These are phyloP conservation scores for Solanum arcanum DNA, from an alignment of 257 asterid species.

Conservation along the genomic window DNA sequence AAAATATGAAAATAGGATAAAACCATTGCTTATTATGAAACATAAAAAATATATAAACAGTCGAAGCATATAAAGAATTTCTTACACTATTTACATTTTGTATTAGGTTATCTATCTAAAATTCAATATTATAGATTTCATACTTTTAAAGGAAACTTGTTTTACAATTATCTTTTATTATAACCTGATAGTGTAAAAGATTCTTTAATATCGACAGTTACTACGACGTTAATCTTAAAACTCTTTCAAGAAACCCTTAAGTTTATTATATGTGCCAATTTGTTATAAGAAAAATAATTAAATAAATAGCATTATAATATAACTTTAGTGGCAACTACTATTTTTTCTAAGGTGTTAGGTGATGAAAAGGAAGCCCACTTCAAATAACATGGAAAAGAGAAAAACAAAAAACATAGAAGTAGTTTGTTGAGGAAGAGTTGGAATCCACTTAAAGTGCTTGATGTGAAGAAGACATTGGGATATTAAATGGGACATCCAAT, in stretches of 20 bases:
- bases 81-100: neutral
- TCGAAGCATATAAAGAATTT: neutral
- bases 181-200: neutral
- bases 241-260: neutral
- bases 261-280: neutral
- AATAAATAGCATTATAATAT: neutral
- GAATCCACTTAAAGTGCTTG: conserved; percentile 62
- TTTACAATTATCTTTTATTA: neutral
- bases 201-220: neutral
- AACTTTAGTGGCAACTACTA: neutral
- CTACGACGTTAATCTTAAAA: too few species aligned
- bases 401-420: conserved; percentile 5
- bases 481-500: conserved; percentile 29
- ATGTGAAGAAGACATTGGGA: conserved; percentile 32
- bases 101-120: neutral
- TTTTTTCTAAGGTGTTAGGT: conserved; percentile 37
- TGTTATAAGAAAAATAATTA: neutral
- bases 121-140: neutral
- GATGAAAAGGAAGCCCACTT: conserved; percentile 56
- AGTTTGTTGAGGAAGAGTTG: conserved; percentile 37
- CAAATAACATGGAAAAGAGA: neutral
- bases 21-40: neutral
- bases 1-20: neutral
- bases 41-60: too few species aligned
- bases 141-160: neutral